Evolutionary conservation across 2,329 filamentous ascomycete species (phyloP).

Genomic region (Plectosphaerella cucumerina): DNA sequence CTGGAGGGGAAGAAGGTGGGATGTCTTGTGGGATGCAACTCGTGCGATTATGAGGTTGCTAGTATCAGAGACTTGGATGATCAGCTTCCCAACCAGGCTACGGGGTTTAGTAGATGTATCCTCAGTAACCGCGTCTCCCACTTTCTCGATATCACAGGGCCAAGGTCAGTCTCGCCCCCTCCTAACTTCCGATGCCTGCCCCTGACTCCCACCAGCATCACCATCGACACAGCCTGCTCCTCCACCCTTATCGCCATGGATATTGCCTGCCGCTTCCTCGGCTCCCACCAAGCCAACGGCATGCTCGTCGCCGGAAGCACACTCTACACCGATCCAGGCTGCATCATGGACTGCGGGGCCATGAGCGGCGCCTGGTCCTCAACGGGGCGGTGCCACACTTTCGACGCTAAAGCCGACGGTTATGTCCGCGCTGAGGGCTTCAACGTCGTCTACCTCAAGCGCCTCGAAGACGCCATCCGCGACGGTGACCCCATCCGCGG

Average conservation of each 20-base stretch:
- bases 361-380: constrained; percentile 2
- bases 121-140: constrained; percentile 22
- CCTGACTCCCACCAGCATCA: constrained; percentile 32
- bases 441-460: constrained; percentile 36
- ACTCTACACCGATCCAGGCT: constrained; percentile 22
- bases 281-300: constrained; percentile 5
- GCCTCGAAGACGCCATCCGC: constrained; percentile 33
- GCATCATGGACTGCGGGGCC: constrained; percentile 11
- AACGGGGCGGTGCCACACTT: constrained; percentile 3
- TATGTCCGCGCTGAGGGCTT: constrained; percentile 42
- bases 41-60: constrained; percentile 17
- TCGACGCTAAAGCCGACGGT: constrained; percentile 31
- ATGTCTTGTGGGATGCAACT: constrained; percentile 23
- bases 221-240: constrained; percentile 57
- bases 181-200: background rate
- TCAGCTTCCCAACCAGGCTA: constrained; percentile 9
- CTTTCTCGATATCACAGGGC: constrained; percentile 26
- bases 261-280: constrained; percentile 31
- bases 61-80: constrained; percentile 8
- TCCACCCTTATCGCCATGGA: constrained; percentile 51
- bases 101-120: constrained; percentile 28
- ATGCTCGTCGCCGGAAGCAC: constrained; percentile 4
- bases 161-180: constrained; percentile 9
- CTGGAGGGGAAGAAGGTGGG: constrained; percentile 19
- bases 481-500: constrained; percentile 33